These are phyloP conservation scores for Colletotrichum euphorbiae DNA, from an alignment of 2,329 filamentous ascomycete species.

Conservation along the genomic window DNA sequence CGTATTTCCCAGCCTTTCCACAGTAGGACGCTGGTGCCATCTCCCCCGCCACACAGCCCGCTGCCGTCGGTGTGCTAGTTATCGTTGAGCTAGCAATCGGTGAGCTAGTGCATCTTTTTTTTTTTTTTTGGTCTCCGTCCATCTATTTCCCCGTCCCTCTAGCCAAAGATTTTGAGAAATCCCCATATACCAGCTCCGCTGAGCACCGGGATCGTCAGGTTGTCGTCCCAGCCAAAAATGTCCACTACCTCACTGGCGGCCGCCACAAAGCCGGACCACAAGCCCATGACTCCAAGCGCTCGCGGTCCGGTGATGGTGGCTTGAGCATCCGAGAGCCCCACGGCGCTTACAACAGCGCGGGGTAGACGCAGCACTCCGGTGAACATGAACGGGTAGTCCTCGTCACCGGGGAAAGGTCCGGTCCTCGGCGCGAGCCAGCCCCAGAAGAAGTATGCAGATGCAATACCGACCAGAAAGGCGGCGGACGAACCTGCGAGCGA, in stretches of 20 bases:
- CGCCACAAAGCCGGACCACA: constrained; percentile 90
- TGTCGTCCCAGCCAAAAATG: constrained; percentile 95
- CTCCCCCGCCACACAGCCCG: constrained; percentile 24
- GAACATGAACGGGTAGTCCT: constrained; percentile 82
- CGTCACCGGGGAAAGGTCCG: constrained; percentile 76
- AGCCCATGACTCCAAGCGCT: constrained; percentile 83
- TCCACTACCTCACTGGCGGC: constrained; percentile 92
- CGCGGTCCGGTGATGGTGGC: constrained; percentile 74
- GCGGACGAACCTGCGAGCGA: constrained; percentile 90
- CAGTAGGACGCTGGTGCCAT: background rate
- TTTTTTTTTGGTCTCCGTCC: constrained; percentile 6
- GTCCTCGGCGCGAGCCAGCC: constrained; percentile 81
- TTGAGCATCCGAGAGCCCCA: constrained; percentile 71
- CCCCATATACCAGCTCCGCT: constrained; percentile 91
- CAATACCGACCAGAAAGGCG: constrained; percentile 84
- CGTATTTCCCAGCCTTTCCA: constrained; percentile 8
- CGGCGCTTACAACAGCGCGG: constrained; percentile 61
- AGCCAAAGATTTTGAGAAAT: constrained; percentile 88
- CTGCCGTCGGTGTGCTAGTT: constrained; percentile 21
- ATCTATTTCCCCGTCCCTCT: constrained; percentile 43
- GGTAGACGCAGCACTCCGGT: constrained; percentile 81
- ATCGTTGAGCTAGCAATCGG: constrained; percentile 20
- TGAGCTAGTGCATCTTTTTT: constrained; percentile 11
- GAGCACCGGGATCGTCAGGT: constrained; percentile 93
- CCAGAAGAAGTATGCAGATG: constrained; percentile 88